Conservation (phyloP, 306 rosid species). For the Quercus bicolor region DNA sequence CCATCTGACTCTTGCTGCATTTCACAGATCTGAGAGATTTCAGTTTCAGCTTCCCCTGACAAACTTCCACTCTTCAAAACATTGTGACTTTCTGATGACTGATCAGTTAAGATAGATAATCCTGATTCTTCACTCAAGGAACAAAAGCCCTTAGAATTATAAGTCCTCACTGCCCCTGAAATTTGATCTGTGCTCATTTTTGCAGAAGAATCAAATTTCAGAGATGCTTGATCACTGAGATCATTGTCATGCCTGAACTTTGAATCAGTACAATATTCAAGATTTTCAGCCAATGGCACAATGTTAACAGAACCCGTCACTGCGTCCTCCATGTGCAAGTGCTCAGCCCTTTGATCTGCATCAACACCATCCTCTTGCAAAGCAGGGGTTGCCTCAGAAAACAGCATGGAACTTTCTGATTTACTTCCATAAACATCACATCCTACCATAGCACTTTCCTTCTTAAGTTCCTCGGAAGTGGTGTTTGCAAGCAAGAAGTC, state of each 20-base stretch:
- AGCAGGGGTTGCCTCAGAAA: constrained; percentile 22
- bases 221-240: constrained; percentile 10
- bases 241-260: constrained; percentile 4
- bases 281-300: constrained; percentile 25
- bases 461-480: constrained; percentile 29
- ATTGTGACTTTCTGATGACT: constrained; percentile 9
- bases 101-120: constrained; percentile 25
- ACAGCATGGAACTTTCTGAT: constrained; percentile 17
- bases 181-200: constrained; percentile 21
- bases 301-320: constrained; percentile 20
- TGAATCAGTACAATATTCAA: constrained; percentile 13
- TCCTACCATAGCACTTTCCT: constrained; percentile 26
- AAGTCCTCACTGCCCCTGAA: constrained; percentile 10
- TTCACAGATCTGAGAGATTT: constrained; percentile 20
- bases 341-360: constrained; percentile 22
- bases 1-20: constrained; percentile 18
- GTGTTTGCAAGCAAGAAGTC: constrained; percentile 23
- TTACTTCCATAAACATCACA: constrained; percentile 12
- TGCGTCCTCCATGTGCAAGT: constrained; percentile 19
- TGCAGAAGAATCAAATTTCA: constrained; percentile 21
- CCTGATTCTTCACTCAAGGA: constrained; percentile 20
- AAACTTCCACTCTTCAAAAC: constrained; percentile 17
- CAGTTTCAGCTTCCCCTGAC: constrained; percentile 32
- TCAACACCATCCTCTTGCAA: constrained; percentile 23
- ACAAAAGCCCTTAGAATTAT: constrained; percentile 28